Evolutionary conservation across 2,329 filamentous ascomycete species (phyloP).

Genomic region (Aspergillus amoenus): DNA sequence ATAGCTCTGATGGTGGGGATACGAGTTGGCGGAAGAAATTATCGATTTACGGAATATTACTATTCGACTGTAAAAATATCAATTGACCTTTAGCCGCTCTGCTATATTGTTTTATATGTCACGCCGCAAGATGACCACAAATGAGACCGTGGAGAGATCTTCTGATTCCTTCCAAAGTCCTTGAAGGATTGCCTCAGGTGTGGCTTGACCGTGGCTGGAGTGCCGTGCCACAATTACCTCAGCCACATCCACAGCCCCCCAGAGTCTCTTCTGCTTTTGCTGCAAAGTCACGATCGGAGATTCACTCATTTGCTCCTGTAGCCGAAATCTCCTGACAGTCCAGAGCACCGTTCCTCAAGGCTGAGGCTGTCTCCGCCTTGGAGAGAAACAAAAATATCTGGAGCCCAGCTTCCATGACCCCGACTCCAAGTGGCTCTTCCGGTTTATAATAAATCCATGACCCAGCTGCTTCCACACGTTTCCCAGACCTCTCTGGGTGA

Average conservation of each 20-base stretch:
- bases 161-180: not conserved
- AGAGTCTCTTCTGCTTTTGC: too few relatives aligned
- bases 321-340: not conserved
- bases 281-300: too few relatives aligned
- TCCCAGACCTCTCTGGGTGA: constrained; percentile 41
- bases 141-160: not conserved
- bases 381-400: constrained; percentile 7
- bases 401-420: constrained; percentile 19
- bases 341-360: constrained; percentile 2
- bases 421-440: constrained; percentile 6
- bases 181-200: not conserved
- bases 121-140: too few relatives aligned
- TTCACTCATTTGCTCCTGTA: not conserved
- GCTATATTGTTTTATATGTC: too few relatives aligned
- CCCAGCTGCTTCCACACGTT: constrained; percentile 36
- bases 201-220: constrained; percentile 9
- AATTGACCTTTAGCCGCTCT: too few relatives aligned
- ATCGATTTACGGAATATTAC: too few relatives aligned
- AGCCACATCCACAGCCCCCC: not conserved
- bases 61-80: too few relatives aligned
- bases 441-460: constrained; percentile 35
- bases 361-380: constrained; percentile 17
- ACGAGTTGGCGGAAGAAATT: too few relatives aligned
- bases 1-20: too few relatives aligned
- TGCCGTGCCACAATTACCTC: not conserved